A percentile compares a stretch with the other conserved stretches of the same genome.
Evolutionary conservation across 208 protist species (phyloP).

Genomic region (Trypanosoma cruzi): DNA sequence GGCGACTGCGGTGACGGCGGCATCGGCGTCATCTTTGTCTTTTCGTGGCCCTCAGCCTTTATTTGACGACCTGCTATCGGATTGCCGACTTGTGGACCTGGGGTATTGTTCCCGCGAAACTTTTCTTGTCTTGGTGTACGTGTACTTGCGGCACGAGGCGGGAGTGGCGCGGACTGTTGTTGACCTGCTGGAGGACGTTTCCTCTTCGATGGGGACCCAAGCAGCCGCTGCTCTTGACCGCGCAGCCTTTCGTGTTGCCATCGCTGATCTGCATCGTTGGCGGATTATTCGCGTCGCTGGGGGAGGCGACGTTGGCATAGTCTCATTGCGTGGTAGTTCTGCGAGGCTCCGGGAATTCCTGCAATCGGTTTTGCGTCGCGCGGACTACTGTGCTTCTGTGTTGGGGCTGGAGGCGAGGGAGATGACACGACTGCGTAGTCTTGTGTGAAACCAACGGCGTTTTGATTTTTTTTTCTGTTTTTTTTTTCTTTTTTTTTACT

Average conservation of each 20-base stretch:
- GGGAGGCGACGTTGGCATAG: conserved; percentile 25
- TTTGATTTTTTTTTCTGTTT: conserved; percentile 6
- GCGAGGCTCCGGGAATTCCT: conserved; percentile 61
- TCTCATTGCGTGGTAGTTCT: conserved; percentile 48
- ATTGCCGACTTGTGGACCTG: conserved; percentile 52
- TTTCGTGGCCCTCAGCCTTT: neutral
- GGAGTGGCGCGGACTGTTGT: conserved; percentile 53
- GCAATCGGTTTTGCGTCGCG: conserved; percentile 31
- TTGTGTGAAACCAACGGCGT: conserved; percentile 31
- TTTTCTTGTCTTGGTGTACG: conserved; percentile 62
- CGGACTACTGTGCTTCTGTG: conserved; percentile 48
- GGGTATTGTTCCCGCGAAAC: conserved; percentile 61
- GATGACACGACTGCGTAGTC: conserved; percentile 63
- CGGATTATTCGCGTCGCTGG: conserved; percentile 39
- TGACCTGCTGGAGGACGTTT: conserved; percentile 75
- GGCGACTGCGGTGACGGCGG: neutral
- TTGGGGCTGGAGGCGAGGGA: conserved; percentile 65
- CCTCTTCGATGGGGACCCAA: conserved; percentile 65
- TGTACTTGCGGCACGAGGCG: conserved; percentile 51
- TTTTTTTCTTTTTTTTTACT: conserved; percentile 7
- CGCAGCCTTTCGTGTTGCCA: conserved; percentile 48
- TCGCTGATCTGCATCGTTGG: conserved; percentile 61
- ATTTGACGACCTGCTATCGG: conserved; percentile 47
- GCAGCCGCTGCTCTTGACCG: conserved; percentile 67
- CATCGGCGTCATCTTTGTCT: neutral